phyloP scores from a whole-genome alignment of 1,139 yeast genomes.

The Yamadazyma trypodendri region DNA sequence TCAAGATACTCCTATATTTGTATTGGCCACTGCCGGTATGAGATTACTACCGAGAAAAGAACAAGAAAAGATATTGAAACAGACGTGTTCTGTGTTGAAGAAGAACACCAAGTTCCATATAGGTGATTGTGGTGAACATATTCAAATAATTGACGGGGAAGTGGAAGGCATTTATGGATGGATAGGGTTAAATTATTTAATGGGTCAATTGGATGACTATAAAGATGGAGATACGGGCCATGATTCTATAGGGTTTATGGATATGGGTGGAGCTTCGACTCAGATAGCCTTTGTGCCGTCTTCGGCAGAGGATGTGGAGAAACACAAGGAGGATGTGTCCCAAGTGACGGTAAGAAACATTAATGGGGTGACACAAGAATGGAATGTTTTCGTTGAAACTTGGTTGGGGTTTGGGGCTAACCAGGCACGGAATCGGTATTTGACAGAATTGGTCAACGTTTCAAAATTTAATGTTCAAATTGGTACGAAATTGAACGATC shows the following conservation, averaged over 20 bases:
- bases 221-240: slow-evolving; percentile 31
- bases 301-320: slow-evolving; percentile 45
- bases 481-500: slow-evolving; percentile 49
- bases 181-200: slow-evolving; percentile 69
- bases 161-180: slow-evolving; percentile 82
- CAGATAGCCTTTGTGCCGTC: slow-evolving; percentile 80
- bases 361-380: slow-evolving; percentile 59
- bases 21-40: slow-evolving; percentile 85
- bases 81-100: slow-evolving; percentile 51
- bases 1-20: slow-evolving; percentile 63
- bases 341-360: slow-evolving; percentile 54
- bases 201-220: slow-evolving; percentile 53
- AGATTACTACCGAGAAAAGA: slow-evolving; percentile 53
- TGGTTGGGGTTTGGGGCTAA: slow-evolving; percentile 89
- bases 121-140: slow-evolving; percentile 55
- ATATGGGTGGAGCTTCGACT: slow-evolving; percentile 88
- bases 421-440: slow-evolving; percentile 66
- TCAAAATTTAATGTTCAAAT: slow-evolving; percentile 15
- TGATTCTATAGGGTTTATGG: slow-evolving; percentile 78
- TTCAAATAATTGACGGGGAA: slow-evolving; percentile 76
- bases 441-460: slow-evolving; percentile 47
- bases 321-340: slow-evolving; percentile 64
- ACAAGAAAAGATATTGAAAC: slow-evolving; percentile 45
- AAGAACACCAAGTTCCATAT: slow-evolving; percentile 50
- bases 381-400: slow-evolving; percentile 77